Base-by-base conservation (phyloP, 225 moss, liverwort and hornwort species). In the Anthoceros angustus region DNA sequence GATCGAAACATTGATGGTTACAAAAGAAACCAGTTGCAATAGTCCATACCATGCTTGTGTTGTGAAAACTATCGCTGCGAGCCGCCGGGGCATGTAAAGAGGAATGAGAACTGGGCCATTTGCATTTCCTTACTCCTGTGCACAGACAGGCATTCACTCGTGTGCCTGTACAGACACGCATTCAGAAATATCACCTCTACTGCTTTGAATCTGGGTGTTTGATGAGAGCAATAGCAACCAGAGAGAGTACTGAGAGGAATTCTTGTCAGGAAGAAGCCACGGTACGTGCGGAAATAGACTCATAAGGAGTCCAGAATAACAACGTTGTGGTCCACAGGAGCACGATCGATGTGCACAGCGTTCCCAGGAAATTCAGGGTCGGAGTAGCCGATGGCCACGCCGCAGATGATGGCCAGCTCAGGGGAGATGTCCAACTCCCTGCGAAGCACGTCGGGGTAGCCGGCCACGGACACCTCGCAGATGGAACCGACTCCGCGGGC, bases 401-500 rank as follows among this genome's bases (percentile, higher is more conserved):
- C 83, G 41, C 83, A 78, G 25, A 83, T 67, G 62, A 83, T 76
- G 25, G 63, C 64, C 21, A 83, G 43, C 60, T 83, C 76, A 5
- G 80, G 72, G 0, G 78, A 23, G 7, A 83, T 80, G 61, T 78
- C 42, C 32, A 80, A 63, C 63, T 83, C 76, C 16, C 67, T 72
- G 0, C 66, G 70, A 0, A 80, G 65, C 32, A 83, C 7, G 0
- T 83, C 80, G 5, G 83, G 78, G 72, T 80, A 83, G 0, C 71
- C 72, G 26, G 80, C 72, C 0, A 83, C 40, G 25, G 83, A 83
- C 3, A 80, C 78, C 72, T 80, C 70, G 18, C 83, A 83, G 43
- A 73, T 77, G 64, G 74, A 70, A 62, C 76, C 78, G 3, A 83
- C 62, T 15, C 83, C 83, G 4, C 73, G 76, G 7, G 80, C 83